phyloP scores from a whole-genome alignment of 2,329 filamentous ascomycete species.

The Sclerotinia spermophila region DNA sequence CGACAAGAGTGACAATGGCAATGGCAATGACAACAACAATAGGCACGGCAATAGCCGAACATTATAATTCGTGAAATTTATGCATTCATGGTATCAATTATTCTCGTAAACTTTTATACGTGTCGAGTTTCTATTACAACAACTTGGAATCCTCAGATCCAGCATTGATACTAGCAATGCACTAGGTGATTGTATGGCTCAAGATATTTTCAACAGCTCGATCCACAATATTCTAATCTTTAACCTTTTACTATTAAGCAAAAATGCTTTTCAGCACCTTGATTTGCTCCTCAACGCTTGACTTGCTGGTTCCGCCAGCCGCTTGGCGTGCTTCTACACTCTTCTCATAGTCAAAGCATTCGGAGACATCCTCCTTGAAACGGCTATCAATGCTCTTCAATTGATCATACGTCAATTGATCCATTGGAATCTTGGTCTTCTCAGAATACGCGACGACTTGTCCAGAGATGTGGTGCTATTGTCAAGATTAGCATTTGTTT shows the following conservation, averaged over 20 bases:
- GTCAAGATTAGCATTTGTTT: background rate
- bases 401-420: slow-evolving; percentile 61
- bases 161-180: slow-evolving; percentile 1
- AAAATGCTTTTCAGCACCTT: slow-evolving; percentile 43
- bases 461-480: slow-evolving; percentile 67
- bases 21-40: background rate
- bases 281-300: slow-evolving; percentile 62
- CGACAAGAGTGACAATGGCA: background rate
- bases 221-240: background rate
- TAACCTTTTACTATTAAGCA: background rate
- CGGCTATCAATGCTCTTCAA: slow-evolving; percentile 64
- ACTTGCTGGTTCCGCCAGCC: slow-evolving; percentile 73
- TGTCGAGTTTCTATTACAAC: background rate
- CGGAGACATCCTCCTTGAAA: slow-evolving; percentile 67
- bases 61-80: background rate
- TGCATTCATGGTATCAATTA: slow-evolving; percentile 9
- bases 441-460: slow-evolving; percentile 70
- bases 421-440: slow-evolving; percentile 62
- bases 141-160: background rate
- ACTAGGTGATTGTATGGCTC: background rate
- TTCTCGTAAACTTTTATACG: background rate
- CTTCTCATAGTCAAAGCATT: slow-evolving; percentile 75
- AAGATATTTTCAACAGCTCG: background rate
- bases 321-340: slow-evolving; percentile 77
- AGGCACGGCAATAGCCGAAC: background rate